Base-by-base conservation (phyloP, 169 alveolate genomes). In the Babesia bovis region DNA sequence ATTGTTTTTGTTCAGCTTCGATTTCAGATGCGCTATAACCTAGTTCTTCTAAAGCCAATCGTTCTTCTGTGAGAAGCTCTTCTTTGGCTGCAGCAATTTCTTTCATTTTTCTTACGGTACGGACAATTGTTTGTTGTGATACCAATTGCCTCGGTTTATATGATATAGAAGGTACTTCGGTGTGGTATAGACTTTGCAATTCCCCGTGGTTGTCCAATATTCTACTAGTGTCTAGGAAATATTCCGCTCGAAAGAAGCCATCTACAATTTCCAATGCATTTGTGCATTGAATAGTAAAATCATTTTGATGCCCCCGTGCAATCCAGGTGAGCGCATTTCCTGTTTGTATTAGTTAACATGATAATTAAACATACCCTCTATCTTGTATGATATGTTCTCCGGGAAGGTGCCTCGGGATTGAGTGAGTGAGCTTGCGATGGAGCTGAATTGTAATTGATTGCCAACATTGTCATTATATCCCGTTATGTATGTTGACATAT, bases 181-280 rank as follows among this genome's bases (percentile, higher is more conserved):
- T 19, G 13, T 26, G 40, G 30, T 57, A 17, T 17, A 30, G 32
- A 15, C 61, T 56, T 1, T 60, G 55, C 41, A 59, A 42, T 45
- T 71, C 72, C 12, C 66, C 49, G 26, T 63, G 58, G 25, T 32
- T 32, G 13, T 67, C 78, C 21, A 67, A 49, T 17, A 63, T 32
- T 30, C 47, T 78, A 35, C 73, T 78, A 9, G 82, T 70, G 35
- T 78, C 87, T 42, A 67, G 69, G 66, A 65, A 69, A 33, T 63
- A 78, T 40, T 78, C 87, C 2, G 87, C 87, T 17, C 55, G 63
- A 69, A 68, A 78, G 65, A 65, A 78, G 33, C 87, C 87, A 26
- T 78, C 87, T n/a, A 78, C 56, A 21, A 78, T 55, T 51, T 78
- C 87, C 36, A 60, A 33, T 41, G 73, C 67, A 52, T 78, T 78